Evolutionary conservation across 352 stramenopile genomes (phyloP).

Genomic region (Phytophthora pisi): DNA sequence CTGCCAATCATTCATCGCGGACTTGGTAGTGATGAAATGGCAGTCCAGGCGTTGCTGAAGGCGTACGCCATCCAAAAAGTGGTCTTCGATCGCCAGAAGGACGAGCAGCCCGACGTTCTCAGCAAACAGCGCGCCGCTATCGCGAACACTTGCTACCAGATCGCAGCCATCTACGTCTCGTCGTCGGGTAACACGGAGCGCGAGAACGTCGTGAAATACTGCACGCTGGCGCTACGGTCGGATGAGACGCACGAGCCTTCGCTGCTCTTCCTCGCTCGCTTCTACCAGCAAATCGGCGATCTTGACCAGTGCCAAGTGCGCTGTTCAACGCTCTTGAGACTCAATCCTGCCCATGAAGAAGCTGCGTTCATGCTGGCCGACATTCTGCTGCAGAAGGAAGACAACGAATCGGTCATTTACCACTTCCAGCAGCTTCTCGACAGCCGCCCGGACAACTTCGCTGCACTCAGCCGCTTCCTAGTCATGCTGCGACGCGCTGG

Average conservation of each 20-base stretch:
- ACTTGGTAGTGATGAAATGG: conserved; percentile 66
- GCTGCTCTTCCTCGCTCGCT: conserved; percentile 85
- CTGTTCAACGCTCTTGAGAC: conserved; percentile 81
- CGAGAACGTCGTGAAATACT: conserved; percentile 85
- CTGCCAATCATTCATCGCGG: conserved; percentile 82
- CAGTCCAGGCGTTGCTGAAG: conserved; percentile 81
- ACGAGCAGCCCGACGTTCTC: conserved; percentile 83
- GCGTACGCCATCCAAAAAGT: conserved; percentile 87
- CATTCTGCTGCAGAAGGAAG: conserved; percentile 88
- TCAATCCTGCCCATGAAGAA: conserved; percentile 86
- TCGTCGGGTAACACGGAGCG: conserved; percentile 27
- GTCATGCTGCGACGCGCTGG: conserved; percentile 86
- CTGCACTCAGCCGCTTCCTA: conserved; percentile 88
- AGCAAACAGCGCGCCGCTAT: conserved; percentile 73
- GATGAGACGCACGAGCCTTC: conserved; percentile 83
- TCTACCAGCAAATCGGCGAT: conserved; percentile 75
- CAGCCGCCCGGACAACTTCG: conserved; percentile 90
- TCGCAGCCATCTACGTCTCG: conserved; percentile 72
- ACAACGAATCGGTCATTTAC: conserved; percentile 89
- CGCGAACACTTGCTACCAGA: conserved; percentile 84
- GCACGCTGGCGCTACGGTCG: conserved; percentile 71
- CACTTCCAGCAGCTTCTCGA: conserved; percentile 92
- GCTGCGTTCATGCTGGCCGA: conserved; percentile 92
- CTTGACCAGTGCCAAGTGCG: conserved; percentile 86
- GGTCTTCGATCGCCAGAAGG: conserved; percentile 81